These are phyloP conservation scores for Aspergillus neoniger DNA, from an alignment of 2,329 filamentous ascomycete species.

Conservation along the genomic window DNA sequence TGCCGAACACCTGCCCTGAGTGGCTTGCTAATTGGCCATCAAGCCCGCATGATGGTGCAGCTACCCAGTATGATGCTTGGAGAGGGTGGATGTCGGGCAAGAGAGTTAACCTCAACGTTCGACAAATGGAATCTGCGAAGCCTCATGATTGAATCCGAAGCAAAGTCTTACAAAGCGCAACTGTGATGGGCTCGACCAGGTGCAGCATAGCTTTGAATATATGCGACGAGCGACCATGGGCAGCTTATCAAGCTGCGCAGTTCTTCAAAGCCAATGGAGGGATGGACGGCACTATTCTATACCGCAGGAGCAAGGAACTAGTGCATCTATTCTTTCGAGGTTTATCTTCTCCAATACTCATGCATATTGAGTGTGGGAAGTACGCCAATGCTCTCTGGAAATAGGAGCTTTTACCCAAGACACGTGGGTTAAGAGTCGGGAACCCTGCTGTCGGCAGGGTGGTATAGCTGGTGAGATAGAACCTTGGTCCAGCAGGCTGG, in stretches of 20 bases:
- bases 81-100: constrained; percentile 85
- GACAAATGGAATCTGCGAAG: constrained; percentile 66
- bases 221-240: background rate
- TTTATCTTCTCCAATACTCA: background rate
- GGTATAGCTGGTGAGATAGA: background rate
- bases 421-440: no score
- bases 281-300: background rate
- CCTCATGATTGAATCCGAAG: background rate
- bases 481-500: background rate
- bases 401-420: no score
- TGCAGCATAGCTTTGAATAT: background rate
- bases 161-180: background rate
- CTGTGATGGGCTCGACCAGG: background rate
- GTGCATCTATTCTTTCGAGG: background rate
- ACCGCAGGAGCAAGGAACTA: background rate
- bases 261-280: background rate
- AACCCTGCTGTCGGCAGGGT: background rate
- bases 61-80: constrained; percentile 64
- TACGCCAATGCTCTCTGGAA: background rate
- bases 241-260: background rate
- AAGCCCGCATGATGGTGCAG: constrained; percentile 40
- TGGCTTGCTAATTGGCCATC: constrained; percentile 75
- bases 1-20: constrained; percentile 74
- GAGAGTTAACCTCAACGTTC: constrained; percentile 86
- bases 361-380: background rate